Evolutionary conservation across 257 asterid species (phyloP), one percentile per base, ranked within the genome.

Genomic region (Solanum chmielewskii): DNA sequence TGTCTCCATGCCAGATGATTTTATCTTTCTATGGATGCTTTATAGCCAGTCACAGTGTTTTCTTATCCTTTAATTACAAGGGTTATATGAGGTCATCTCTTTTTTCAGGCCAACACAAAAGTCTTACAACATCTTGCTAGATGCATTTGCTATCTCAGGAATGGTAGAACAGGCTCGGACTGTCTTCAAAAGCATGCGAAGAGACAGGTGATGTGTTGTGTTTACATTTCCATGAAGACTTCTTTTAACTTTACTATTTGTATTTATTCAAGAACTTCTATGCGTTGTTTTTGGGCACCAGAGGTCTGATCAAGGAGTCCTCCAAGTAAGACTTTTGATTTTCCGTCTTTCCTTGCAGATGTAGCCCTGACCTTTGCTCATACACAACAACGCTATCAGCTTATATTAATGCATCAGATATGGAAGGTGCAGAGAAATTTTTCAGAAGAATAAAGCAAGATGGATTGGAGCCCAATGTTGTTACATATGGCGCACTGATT

Each of bases 101-200:
- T 29, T 60, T 89, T 86, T 86, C 94, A 97, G 99, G 94, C 99
- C 99, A 35, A 94, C 99, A 9, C 97, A 90, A 86, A 97, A 97
- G 91, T 96, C 98, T 33, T 95, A 97, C 87, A 97, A 95, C 86
- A 95, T 97, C 91, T 92, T 97, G 95, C 98, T 97, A 44, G 99
- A 97, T 90, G 98, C 99, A 77, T 97, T 97, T 93, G 98, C 99
- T n/a, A 93, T 95, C 87, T 95, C 98, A 27, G 99, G 99, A 87
- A 97, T 97, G 99, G 98, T 94, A 69, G 99, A 97, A 88, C 99
- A 94, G 90, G 98, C 99, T 41, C 93, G 93, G 27, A 77, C 86
- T 35, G 98, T 97, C 88, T 97, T 97, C 92, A 95, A 97, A 93
- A 95, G 99, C 96, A 97, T 97, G 99, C 92, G 98, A 87, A 94